Conservation (phyloP, 331 rosid genomes). For the Malus hybrid region DNA sequence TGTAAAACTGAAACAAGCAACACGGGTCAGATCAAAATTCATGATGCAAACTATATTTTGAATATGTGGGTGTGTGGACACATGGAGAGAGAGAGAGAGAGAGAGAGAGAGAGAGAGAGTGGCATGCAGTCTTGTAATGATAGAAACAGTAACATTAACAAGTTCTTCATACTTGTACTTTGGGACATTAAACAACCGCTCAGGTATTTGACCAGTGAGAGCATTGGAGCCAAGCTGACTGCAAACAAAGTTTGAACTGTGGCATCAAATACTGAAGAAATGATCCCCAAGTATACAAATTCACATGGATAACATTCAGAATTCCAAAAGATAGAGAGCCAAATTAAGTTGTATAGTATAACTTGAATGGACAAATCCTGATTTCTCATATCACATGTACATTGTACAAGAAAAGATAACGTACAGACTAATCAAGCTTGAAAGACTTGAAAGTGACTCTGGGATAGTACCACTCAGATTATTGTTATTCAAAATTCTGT, state of each 20-base stretch:
- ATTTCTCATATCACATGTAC: constrained; percentile 1
- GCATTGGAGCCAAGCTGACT: constrained; percentile 66
- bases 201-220: constrained; percentile 73
- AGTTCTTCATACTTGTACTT: constrained; percentile 65
- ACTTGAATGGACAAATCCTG: background rate
- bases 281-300: background rate
- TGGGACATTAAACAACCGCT: constrained; percentile 36
- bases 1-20: constrained; percentile 56
- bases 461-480: constrained; percentile 71
- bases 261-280: constrained; percentile 24
- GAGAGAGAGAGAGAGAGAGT: background rate
- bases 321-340: background rate
- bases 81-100: background rate
- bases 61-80: background rate
- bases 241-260: constrained; percentile 35
- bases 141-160: background rate
- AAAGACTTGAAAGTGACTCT: constrained; percentile 53
- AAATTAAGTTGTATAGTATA: background rate
- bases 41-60: background rate
- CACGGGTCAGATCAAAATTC: constrained; percentile 6
- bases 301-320: background rate
- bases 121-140: background rate
- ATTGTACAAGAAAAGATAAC: constrained; percentile 24
- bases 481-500: constrained; percentile 75
- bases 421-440: constrained; percentile 56